A percentile compares a stretch with the other conserved stretches of the same genome.
Evolutionary conservation across 176 grass and related monocot genomes (phyloP).

Genomic region (Carex kokanica): DNA sequence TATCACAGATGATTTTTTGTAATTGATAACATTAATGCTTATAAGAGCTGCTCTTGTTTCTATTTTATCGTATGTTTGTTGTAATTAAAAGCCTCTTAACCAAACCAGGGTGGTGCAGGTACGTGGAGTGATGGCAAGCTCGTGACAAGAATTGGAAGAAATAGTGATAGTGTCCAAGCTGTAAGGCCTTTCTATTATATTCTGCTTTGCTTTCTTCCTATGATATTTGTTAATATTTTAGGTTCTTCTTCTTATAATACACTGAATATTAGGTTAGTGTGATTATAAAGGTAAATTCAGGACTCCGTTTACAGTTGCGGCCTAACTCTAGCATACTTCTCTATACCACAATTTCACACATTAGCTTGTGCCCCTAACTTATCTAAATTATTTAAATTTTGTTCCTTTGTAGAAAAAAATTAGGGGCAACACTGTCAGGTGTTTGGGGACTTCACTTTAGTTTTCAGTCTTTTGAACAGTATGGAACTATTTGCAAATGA

Average conservation of each 20-base stretch:
- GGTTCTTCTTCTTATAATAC: background rate
- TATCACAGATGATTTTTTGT: background rate
- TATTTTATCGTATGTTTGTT: conserved; percentile 1
- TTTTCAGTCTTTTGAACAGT: conserved; percentile 3
- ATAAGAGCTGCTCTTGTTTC: background rate
- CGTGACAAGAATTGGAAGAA: conserved; percentile 94
- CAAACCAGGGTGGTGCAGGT: conserved; percentile 99
- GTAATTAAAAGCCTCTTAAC: conserved; percentile 45
- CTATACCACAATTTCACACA: background rate
- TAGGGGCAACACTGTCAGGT: background rate
- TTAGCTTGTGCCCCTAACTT: background rate
- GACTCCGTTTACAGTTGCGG: background rate
- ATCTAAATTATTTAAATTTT: background rate
- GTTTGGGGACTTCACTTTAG: background rate
- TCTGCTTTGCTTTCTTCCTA: background rate
- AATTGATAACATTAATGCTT: background rate
- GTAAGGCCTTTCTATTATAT: conserved; percentile 53
- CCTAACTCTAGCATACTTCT: background rate
- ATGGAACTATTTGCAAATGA: background rate
- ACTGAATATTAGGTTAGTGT: conserved; percentile 10
- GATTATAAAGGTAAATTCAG: background rate
- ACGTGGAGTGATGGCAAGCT: conserved; percentile 99
- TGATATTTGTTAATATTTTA: background rate
- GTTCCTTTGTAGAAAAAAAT: conserved; percentile 5
- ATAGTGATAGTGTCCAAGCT: conserved; percentile 88